These are phyloP conservation scores for Aspergillus udagawae DNA, from an alignment of 2,329 filamentous ascomycete species.

Conservation along the genomic window DNA sequence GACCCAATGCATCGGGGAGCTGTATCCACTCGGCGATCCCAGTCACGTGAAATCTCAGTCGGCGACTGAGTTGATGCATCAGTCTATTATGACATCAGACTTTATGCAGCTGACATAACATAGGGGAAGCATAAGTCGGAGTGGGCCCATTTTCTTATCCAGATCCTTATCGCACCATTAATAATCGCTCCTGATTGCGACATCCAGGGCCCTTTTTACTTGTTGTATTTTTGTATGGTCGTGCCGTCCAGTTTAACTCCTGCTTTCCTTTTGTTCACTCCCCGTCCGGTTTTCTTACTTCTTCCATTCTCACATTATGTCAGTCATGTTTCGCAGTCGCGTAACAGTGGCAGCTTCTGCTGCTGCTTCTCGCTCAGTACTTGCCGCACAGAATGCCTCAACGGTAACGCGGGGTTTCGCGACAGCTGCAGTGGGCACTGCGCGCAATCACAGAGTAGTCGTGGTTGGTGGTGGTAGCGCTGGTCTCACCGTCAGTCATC, in stretches of 20 bases:
- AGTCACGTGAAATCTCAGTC: neutral
- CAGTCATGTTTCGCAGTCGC: slow-evolving; percentile 25
- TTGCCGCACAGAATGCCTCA: neutral
- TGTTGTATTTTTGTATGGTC: neutral
- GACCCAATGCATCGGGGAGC: neutral
- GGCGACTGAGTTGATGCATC: neutral
- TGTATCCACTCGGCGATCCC: neutral
- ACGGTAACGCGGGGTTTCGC: slow-evolving; percentile 17
- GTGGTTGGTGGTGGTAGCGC: slow-evolving; percentile 65
- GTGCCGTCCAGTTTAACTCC: too few relatives aligned
- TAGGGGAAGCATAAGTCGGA: too few relatives aligned
- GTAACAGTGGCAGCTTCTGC: slow-evolving; percentile 20
- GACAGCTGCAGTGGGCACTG: slow-evolving; percentile 34
- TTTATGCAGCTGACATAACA: neutral
- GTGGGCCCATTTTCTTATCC: neutral
- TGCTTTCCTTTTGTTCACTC: neutral
- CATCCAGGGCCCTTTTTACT: neutral
- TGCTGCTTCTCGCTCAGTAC: slow-evolving; percentile 15
- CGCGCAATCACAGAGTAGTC: slow-evolving; percentile 58
- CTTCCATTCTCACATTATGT: neutral
- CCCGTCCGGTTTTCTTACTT: neutral
- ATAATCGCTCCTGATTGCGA: neutral
- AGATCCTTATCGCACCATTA: neutral
- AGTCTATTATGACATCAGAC: neutral
- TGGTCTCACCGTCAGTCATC: slow-evolving; percentile 62